These are phyloP conservation scores for Mycena olivaceomarginata DNA, from an alignment of 768 basidiomycete species.

Conservation along the genomic window DNA sequence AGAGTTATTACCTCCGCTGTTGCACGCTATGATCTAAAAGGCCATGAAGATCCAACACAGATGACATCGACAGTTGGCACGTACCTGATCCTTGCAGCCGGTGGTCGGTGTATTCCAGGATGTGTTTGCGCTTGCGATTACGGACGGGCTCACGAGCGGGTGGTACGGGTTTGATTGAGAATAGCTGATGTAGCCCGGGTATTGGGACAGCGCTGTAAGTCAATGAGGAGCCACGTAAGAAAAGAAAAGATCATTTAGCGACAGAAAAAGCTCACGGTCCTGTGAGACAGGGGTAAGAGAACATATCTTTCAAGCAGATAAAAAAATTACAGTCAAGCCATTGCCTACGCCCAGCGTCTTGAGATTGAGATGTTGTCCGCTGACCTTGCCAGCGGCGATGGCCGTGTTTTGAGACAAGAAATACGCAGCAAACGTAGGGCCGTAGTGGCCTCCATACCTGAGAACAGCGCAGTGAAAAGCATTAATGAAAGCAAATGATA, in stretches of 20 bases:
- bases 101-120: conserved; percentile 61
- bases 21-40: conserved; percentile 70
- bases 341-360: conserved; percentile 79
- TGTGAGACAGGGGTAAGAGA: conserved; percentile 3
- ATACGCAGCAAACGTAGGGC: conserved; percentile 79
- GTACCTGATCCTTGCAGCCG: conserved; percentile 72
- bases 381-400: conserved; percentile 66
- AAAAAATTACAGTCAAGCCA: conserved; percentile 69
- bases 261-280: conserved; percentile 49
- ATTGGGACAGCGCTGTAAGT: conserved; percentile 58
- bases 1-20: conserved; percentile 65
- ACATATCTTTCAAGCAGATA: conserved; percentile 8
- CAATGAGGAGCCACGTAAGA: conserved; percentile 51
- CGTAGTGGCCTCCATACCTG: conserved; percentile 85
- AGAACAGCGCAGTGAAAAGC: not conserved
- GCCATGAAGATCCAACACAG: not conserved
- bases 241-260: conserved; percentile 58
- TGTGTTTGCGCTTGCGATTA: conserved; percentile 63
- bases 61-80: not conserved
- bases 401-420: conserved; percentile 78
- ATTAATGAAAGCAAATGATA: not conserved
- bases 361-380: conserved; percentile 72
- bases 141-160: conserved; percentile 65
- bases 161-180: conserved; percentile 75
- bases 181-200: conserved; percentile 75